Base-by-base conservation (phyloP, 805 yeast species). In the Candida rishiriensis region DNA sequence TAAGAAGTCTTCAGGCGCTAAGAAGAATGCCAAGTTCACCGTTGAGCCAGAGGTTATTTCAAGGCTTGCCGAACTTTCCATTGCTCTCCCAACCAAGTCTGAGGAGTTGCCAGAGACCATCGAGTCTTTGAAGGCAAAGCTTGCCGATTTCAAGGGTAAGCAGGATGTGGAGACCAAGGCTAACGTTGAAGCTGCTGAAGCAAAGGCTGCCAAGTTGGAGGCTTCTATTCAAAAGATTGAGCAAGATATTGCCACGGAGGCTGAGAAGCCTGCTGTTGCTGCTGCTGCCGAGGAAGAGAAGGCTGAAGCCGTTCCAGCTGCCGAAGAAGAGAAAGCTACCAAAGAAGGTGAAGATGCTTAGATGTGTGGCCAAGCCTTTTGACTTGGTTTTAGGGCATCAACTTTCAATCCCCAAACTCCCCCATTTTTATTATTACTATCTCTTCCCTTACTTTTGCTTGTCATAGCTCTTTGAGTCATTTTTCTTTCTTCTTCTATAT, bases 151-250 rank as follows among this genome's bases (percentile, higher is more conserved):
- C 69, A 70, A 76, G 65, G 72, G 74, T 40, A 81, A 81, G 68
- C 95, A 88, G 71, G 90, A 83, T 48, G 86, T 81, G 45, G 86
- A 82, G 60, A 88, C 97, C 48, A 76, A 81, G 63, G 77, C 78
- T 65, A 84, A 85, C 64, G 73, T 85, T 52, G 86, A 76, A 57
- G 75, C 75, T 52, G 96, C 93, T 40, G 81, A 88, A 70, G 83
- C 81, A 44, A 84, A 84, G 65, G 76, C 88, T 52, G 84, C 83
- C 49, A 75, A 82, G 60, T 67, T 87, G 49, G 83, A 83, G 59
- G 76, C 75, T n/a, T 56, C 62, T 44, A 55, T 65, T 41, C 49
- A 49, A n/a, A 50, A 52, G n/a, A 46, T 61, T 18, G 63, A 55
- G 17, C 45, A 46, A 12, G 56, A 60, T 36, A 61, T 60, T 38